These are phyloP conservation scores for Penicillium egyptiacum DNA, from an alignment of 495 filamentous ascomycete genomes.

Conservation along the genomic window DNA sequence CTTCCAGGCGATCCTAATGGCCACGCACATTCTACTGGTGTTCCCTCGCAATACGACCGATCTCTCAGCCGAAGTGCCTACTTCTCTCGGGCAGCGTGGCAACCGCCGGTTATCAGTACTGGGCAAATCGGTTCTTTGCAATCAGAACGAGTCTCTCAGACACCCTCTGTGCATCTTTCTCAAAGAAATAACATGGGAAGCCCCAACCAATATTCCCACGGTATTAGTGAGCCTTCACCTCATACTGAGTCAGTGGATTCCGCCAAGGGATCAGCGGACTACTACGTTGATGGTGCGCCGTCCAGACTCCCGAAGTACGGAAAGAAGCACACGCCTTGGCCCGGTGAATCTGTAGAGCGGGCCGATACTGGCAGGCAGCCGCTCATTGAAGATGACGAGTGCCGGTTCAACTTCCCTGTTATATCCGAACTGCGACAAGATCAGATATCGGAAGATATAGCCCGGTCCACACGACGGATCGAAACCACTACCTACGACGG, in stretches of 20 bases:
- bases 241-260: slow-evolving; percentile 22
- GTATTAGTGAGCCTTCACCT: slow-evolving; percentile 23
- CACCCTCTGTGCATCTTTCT: slow-evolving; percentile 26
- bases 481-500: slow-evolving; percentile 34
- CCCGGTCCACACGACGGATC: slow-evolving; percentile 22
- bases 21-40: slow-evolving; percentile 11
- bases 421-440: slow-evolving; percentile 20
- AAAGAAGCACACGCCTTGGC: slow-evolving; percentile 29
- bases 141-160: slow-evolving; percentile 23
- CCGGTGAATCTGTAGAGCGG: slow-evolving; percentile 18
- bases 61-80: slow-evolving; percentile 16
- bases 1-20: slow-evolving; percentile 18
- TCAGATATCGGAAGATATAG: slow-evolving; percentile 17
- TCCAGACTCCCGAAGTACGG: slow-evolving; percentile 34
- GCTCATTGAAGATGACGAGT: slow-evolving; percentile 9
- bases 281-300: slow-evolving; percentile 40
- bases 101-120: slow-evolving; percentile 31
- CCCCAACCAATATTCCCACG: slow-evolving; percentile 20
- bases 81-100: slow-evolving; percentile 28
- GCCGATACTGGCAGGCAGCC: slow-evolving; percentile 14
- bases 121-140: slow-evolving; percentile 20
- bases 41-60: slow-evolving; percentile 23
- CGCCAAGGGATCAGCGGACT: slow-evolving; percentile 33
- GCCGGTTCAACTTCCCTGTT: slow-evolving; percentile 29
- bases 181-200: slow-evolving; percentile 21